A percentile compares a stretch with the other conserved stretches of the same genome.
Conservation (phyloP, 768 basidiomycete species). For the Xerocomellus amylosporus region DNA sequence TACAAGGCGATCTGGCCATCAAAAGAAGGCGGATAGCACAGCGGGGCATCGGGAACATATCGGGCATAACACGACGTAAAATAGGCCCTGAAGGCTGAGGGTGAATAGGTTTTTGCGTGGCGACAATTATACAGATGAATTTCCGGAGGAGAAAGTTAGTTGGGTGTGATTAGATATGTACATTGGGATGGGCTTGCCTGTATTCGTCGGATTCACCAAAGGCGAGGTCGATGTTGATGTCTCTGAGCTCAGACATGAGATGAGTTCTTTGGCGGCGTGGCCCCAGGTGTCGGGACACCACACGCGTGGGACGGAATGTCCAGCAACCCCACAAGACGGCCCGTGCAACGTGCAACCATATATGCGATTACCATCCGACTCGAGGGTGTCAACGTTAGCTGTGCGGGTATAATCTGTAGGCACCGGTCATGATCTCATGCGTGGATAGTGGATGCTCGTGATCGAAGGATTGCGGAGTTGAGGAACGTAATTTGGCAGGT, state of each 20-base stretch:
- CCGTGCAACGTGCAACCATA: too few relatives aligned
- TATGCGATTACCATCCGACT: too few relatives aligned
- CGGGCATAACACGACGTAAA: constrained; percentile 86
- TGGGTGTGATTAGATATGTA: background rate
- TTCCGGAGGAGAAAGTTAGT: constrained; percentile 82
- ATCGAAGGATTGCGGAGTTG: too few relatives aligned
- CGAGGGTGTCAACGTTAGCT: too few relatives aligned
- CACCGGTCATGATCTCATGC: too few relatives aligned
- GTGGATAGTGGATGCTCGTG: too few relatives aligned
- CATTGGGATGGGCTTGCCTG: constrained; percentile 50
- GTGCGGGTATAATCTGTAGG: too few relatives aligned
- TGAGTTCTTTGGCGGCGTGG: constrained; percentile 64
- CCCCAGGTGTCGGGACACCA: too few relatives aligned
- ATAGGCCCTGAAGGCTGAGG: constrained; percentile 72
- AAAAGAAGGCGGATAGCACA: constrained; percentile 87
- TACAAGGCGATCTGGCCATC: constrained; percentile 88
- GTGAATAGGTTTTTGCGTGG: constrained; percentile 83
- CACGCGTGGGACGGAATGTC: too few relatives aligned
- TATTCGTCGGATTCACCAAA: constrained; percentile 98
- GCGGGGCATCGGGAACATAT: constrained; percentile 69
- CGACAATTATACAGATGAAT: constrained; percentile 81
- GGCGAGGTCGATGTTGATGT: constrained; percentile 78
- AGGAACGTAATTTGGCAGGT: too few relatives aligned
- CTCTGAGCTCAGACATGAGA: constrained; percentile 79
- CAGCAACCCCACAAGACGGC: too few relatives aligned